phyloP scores from a whole-genome alignment of 495 filamentous ascomycete genomes.

The Hypomontagnella monticulosa region DNA sequence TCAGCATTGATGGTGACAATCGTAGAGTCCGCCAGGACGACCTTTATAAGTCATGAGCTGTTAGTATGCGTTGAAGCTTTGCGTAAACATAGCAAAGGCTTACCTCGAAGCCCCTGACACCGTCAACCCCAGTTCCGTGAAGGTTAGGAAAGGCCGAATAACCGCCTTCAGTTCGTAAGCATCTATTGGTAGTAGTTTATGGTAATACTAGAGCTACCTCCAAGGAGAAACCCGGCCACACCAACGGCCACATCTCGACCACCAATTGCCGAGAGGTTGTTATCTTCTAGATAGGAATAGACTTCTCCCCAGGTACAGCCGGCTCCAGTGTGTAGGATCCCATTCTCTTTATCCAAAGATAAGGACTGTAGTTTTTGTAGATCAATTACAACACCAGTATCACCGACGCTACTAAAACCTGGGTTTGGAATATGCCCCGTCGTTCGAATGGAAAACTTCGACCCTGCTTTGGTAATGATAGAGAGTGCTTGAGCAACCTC shows the following conservation, averaged over 20 bases:
- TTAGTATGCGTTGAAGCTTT: too few relatives aligned
- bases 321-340: not conserved
- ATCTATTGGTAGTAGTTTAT: too few relatives aligned
- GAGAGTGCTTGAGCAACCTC: not conserved
- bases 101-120: slow-evolving; percentile 46
- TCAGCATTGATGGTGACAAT: not conserved
- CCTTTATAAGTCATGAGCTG: not conserved
- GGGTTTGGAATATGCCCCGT: slow-evolving; percentile 57
- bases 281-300: slow-evolving; percentile 3
- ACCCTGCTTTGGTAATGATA: not conserved
- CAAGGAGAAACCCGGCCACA: slow-evolving; percentile 50
- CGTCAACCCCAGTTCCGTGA: slow-evolving; percentile 52
- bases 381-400: slow-evolving; percentile 53
- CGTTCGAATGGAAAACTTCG: slow-evolving; percentile 56
- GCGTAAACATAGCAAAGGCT: too few relatives aligned
- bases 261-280: not conserved
- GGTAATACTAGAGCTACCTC: too few relatives aligned
- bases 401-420: slow-evolving; percentile 47
- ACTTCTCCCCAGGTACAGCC: slow-evolving; percentile 6
- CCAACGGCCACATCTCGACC: slow-evolving; percentile 42
- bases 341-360: too few relatives aligned
- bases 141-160: slow-evolving; percentile 42
- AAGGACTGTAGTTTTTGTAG: too few relatives aligned
- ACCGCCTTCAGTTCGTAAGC: not conserved
- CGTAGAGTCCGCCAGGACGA: not conserved